phyloP scores from a whole-genome alignment of 2,329 filamentous ascomycete genomes.

The Didymellaceae sp. region DNA sequence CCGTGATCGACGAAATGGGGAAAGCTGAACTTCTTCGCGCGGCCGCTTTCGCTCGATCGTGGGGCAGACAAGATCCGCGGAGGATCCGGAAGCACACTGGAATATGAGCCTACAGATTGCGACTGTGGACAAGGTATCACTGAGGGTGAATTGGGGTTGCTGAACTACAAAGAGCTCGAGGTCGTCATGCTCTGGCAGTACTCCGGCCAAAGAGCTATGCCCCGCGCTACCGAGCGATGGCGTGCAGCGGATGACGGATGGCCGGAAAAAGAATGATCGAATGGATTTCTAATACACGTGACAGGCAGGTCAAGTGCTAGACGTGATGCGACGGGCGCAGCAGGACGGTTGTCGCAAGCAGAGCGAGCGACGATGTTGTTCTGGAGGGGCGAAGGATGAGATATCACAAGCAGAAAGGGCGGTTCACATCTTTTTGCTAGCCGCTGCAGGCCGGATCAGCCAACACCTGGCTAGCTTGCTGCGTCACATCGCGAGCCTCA shows the following conservation, averaged over 20 bases:
- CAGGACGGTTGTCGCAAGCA: not conserved
- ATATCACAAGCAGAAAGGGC: slow-evolving; percentile 13
- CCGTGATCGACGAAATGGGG: slow-evolving; percentile 25
- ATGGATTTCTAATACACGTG: slow-evolving; percentile 4
- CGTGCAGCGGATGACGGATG: slow-evolving; percentile 17
- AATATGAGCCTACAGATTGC: slow-evolving; percentile 6
- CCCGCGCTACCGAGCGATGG: slow-evolving; percentile 20
- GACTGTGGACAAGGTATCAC: slow-evolving; percentile 2
- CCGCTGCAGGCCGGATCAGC: slow-evolving; percentile 13
- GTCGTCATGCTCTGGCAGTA: slow-evolving; percentile 28
- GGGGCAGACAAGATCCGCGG: slow-evolving; percentile 18
- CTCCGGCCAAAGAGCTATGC: slow-evolving; percentile 15
- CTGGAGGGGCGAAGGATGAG: slow-evolving; percentile 3
- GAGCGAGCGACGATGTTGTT: not conserved
- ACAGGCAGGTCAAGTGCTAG: not conserved
- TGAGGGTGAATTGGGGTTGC: slow-evolving; percentile 9
- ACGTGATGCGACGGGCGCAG: slow-evolving; percentile 1
- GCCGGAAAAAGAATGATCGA: slow-evolving; percentile 10
- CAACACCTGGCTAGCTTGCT: slow-evolving; percentile 12
- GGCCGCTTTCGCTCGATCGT: slow-evolving; percentile 7
- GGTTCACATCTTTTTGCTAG: slow-evolving; percentile 16
- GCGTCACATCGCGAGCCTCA: slow-evolving; percentile 13
- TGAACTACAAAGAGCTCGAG: slow-evolving; percentile 14
- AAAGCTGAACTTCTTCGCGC: slow-evolving; percentile 19
- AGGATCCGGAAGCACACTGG: slow-evolving; percentile 11